phyloP scores from a whole-genome alignment of 345 rosid genomes.

The Citrus inodora region DNA sequence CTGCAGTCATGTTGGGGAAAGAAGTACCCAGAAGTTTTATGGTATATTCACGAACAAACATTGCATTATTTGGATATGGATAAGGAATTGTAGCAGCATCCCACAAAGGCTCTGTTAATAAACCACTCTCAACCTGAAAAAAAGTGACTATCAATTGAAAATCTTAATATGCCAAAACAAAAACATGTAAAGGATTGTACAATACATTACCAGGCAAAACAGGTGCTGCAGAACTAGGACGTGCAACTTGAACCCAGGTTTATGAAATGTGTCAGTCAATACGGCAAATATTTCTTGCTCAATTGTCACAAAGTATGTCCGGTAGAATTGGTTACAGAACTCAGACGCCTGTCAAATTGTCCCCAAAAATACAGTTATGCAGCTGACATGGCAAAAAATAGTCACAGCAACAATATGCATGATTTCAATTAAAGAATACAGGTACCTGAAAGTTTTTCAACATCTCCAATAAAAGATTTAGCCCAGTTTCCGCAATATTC shows the following conservation, averaged over 20 bases:
- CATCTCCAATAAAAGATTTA: conserved; percentile 88
- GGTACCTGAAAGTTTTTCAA: conserved; percentile 86
- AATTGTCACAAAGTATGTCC: conserved; percentile 55
- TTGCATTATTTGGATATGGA: conserved; percentile 68
- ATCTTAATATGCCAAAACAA: background rate
- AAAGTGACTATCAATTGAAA: background rate
- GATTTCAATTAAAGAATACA: background rate
- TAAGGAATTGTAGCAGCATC: conserved; percentile 70
- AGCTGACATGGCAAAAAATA: conserved; percentile 2
- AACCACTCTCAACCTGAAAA: conserved; percentile 76
- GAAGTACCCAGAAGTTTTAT: conserved; percentile 88
- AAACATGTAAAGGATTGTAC: background rate
- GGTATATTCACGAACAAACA: conserved; percentile 87
- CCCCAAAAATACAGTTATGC: conserved; percentile 19
- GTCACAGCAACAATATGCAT: background rate
- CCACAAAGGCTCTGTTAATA: conserved; percentile 91
- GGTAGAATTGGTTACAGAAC: conserved; percentile 87
- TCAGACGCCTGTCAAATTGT: conserved; percentile 44
- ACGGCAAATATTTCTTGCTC: conserved; percentile 99
- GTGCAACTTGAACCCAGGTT: conserved; percentile 99
- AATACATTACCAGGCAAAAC: conserved; percentile 67
- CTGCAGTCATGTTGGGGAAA: conserved; percentile 90
- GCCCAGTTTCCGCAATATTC: conserved; percentile 97
- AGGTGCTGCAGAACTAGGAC: conserved; percentile 84
- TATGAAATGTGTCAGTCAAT: conserved; percentile 93